Percentiles rank a stretch among this genome's conserved stretches.
Evolutionary conservation across 2,329 filamentous ascomycete species (phyloP).

Genomic region (Neonectria coccinea): DNA sequence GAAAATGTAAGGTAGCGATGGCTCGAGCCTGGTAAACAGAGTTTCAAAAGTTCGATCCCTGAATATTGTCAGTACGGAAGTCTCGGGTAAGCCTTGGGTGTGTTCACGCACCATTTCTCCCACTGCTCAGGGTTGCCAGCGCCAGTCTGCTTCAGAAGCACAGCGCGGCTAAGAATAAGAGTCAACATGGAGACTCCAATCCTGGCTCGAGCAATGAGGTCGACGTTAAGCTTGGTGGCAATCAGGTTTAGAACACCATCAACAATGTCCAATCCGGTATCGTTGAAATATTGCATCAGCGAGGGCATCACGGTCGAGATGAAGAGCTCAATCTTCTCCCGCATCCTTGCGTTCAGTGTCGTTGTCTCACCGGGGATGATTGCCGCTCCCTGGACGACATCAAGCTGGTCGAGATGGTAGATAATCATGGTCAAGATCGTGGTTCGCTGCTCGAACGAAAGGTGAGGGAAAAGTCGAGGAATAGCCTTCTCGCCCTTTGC

Average conservation of each 20-base stretch:
- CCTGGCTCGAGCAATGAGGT: slow-evolving; percentile 85
- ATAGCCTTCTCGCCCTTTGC: slow-evolving; percentile 97
- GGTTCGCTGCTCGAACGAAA: slow-evolving; percentile 91
- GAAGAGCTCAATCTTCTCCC: slow-evolving; percentile 94
- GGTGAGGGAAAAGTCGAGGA: slow-evolving; percentile 92
- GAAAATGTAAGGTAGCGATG: slow-evolving; percentile 86
- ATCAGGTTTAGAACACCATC: slow-evolving; percentile 90
- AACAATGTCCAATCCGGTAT: slow-evolving; percentile 90
- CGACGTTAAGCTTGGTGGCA: slow-evolving; percentile 84
- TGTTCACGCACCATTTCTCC: slow-evolving; percentile 76
- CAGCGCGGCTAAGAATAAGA: slow-evolving; percentile 92
- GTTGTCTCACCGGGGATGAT: slow-evolving; percentile 79
- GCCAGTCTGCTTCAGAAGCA: slow-evolving; percentile 88
- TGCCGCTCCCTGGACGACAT: slow-evolving; percentile 86
- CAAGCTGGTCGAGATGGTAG: slow-evolving; percentile 90
- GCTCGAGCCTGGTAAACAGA: slow-evolving; percentile 89
- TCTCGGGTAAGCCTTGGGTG: background rate
- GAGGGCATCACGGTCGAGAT: slow-evolving; percentile 88
- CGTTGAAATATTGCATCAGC: slow-evolving; percentile 89
- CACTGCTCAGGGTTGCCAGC: slow-evolving; percentile 78
- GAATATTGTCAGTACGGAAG: slow-evolving; percentile 48
- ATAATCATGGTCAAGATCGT: slow-evolving; percentile 97
- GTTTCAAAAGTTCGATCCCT: slow-evolving; percentile 84
- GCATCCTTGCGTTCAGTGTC: slow-evolving; percentile 77
- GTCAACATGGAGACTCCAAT: slow-evolving; percentile 92